phyloP scores from a whole-genome alignment of 306 rosid species.

The Medicago ruthenica region DNA sequence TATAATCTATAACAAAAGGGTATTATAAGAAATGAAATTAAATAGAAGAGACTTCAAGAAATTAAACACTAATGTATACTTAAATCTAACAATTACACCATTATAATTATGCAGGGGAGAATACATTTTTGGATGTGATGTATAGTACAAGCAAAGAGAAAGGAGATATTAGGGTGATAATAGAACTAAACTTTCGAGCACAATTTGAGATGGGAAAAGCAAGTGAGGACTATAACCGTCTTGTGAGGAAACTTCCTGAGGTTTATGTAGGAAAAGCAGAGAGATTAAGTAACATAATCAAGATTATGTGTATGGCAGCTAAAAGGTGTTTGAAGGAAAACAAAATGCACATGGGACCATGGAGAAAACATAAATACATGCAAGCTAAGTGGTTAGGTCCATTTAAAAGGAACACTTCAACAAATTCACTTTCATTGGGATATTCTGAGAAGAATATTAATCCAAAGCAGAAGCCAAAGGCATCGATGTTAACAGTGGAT shows the following conservation, averaged over 20 bases:
- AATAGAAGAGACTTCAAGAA: no score
- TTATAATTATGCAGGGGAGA: slow-evolving; percentile 60
- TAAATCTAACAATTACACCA: neutral
- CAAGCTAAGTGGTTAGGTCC: slow-evolving; percentile 77
- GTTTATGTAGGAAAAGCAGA: slow-evolving; percentile 81
- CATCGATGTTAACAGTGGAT: slow-evolving; percentile 83
- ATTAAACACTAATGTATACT: neutral
- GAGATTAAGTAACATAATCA: slow-evolving; percentile 59
- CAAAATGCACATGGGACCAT: slow-evolving; percentile 86
- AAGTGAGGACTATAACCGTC: slow-evolving; percentile 60
- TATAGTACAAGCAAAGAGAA: slow-evolving; percentile 52
- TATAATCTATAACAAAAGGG: no score
- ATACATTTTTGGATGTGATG: slow-evolving; percentile 72
- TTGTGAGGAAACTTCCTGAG: slow-evolving; percentile 69
- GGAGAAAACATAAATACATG: slow-evolving; percentile 83
- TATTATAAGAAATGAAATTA: no score
- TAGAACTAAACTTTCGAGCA: slow-evolving; percentile 73
- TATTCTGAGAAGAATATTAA: slow-evolving; percentile 2
- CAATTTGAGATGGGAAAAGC: slow-evolving; percentile 82
- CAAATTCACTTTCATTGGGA: slow-evolving; percentile 45
- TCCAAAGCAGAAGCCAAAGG: slow-evolving; percentile 57
- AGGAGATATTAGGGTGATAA: slow-evolving; percentile 66
- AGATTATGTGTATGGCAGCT: slow-evolving; percentile 70
- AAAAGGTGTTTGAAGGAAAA: slow-evolving; percentile 79
- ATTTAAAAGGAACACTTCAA: slow-evolving; percentile 61